phyloP scores from a whole-genome alignment of 176 grass and related monocot species.

The Paspalum notatum region DNA sequence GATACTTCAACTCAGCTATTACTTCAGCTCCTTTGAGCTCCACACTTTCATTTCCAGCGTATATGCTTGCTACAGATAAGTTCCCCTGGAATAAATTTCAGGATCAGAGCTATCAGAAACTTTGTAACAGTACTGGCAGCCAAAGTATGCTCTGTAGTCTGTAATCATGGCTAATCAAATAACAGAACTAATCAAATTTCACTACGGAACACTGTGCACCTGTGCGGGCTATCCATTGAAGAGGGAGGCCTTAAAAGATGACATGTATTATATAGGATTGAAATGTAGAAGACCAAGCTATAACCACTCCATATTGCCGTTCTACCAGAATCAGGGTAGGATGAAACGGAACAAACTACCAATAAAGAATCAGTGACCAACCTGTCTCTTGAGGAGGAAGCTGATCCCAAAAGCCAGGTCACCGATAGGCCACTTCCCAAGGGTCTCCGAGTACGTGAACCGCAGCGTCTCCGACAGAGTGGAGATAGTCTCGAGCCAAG shows the following conservation, averaged over 20 bases:
- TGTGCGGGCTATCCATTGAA: not conserved
- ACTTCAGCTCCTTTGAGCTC: slow-evolving; percentile 80
- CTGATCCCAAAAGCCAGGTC: slow-evolving; percentile 95
- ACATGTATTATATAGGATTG: not conserved
- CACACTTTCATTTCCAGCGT: slow-evolving; percentile 80
- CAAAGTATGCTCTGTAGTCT: not conserved
- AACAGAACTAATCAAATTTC: not conserved
- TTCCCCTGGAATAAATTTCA: slow-evolving; percentile 75
- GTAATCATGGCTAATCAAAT: not conserved
- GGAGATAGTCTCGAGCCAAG: slow-evolving; percentile 95
- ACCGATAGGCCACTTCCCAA: slow-evolving; percentile 97
- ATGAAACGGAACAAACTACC: not conserved
- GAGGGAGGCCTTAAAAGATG: not conserved
- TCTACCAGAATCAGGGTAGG: not conserved
- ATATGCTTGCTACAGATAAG: slow-evolving; percentile 90
- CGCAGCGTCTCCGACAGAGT: slow-evolving; percentile 90
- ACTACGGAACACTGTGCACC: not conserved
- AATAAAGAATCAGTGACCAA: slow-evolving; percentile 20
- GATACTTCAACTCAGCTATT: slow-evolving; percentile 80
- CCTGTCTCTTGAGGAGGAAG: slow-evolving; percentile 95
- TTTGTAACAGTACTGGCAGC: not conserved
- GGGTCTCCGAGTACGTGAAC: slow-evolving; percentile 94
- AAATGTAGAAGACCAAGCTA: not conserved
- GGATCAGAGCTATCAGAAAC: slow-evolving; percentile 22
- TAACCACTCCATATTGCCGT: not conserved